phyloP scores from a whole-genome alignment of 106 monocot species.

The Acorus gramineus region DNA sequence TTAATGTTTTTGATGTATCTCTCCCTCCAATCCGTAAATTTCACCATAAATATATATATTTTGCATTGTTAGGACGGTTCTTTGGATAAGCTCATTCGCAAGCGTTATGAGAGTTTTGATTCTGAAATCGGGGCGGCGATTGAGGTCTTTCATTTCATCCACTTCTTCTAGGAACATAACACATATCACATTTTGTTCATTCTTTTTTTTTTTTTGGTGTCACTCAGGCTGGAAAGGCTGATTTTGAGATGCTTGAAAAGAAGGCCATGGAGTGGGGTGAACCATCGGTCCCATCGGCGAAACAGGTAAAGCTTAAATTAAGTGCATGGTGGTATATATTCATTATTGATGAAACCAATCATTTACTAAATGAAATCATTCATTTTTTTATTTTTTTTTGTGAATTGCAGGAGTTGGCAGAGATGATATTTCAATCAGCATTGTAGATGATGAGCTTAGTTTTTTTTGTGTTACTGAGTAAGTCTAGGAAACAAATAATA shows the following conservation, averaged over 20 bases:
- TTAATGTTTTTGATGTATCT: not conserved
- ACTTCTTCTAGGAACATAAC: too few species aligned
- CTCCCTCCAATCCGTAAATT: not conserved
- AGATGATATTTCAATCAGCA: constrained; percentile 67
- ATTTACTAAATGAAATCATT: not conserved
- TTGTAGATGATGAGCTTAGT: constrained; percentile 21
- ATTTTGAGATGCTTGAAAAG: constrained; percentile 90
- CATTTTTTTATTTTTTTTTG: not conserved
- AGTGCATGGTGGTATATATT: not conserved
- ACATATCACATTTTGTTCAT: too few species aligned
- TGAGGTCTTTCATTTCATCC: constrained; percentile 40
- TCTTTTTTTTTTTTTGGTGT: not conserved
- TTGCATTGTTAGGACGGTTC: constrained; percentile 58
- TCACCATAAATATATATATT: not conserved
- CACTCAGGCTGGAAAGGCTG: constrained; percentile 72
- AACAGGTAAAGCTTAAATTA: constrained; percentile 52
- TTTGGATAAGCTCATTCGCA: constrained; percentile 59
- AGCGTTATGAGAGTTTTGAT: constrained; percentile 80
- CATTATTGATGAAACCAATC: not conserved
- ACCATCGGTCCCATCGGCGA: constrained; percentile 71
- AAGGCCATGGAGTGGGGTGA: constrained; percentile 86
- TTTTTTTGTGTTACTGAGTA: too few species aligned
- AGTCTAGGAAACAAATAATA: too few species aligned
- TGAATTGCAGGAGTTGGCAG: constrained; percentile 67
- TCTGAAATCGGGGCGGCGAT: constrained; percentile 65